A percentile compares a stretch with the other conserved stretches of the same genome.
Evolutionary conservation across 345 rosid species (phyloP).

Genomic region (Pugionium dolabratum): DNA sequence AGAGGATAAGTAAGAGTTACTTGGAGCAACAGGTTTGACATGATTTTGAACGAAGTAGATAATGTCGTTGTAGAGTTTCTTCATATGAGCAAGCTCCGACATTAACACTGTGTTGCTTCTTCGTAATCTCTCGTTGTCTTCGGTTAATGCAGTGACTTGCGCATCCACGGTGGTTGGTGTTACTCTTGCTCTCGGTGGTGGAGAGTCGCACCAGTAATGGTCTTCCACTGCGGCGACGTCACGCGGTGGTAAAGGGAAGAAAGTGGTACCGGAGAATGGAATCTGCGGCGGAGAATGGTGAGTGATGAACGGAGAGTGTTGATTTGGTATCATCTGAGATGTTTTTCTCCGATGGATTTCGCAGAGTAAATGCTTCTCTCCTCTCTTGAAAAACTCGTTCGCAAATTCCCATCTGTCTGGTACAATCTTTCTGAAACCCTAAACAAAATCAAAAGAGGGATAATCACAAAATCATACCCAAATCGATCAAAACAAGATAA

Average conservation of each 20-base stretch:
- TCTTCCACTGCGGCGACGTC: constrained; percentile 61
- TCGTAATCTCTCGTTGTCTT: constrained; percentile 82
- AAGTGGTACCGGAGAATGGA: constrained; percentile 43
- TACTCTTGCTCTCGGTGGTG: constrained; percentile 31
- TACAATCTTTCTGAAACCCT: constrained; percentile 98
- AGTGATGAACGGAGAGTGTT: constrained; percentile 51
- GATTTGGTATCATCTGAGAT: constrained; percentile 61
- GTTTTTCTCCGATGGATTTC: constrained; percentile 94
- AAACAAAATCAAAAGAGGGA: constrained; percentile 14
- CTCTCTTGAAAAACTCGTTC: constrained; percentile 86
- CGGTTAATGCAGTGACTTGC: constrained; percentile 62
- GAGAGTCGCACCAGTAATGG: constrained; percentile 67
- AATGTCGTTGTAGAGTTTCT: constrained; percentile 87
- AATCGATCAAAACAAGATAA: too few relatives aligned
- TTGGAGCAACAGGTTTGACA: constrained; percentile 77
- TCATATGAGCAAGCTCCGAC: constrained; percentile 90
- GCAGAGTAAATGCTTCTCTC: constrained; percentile 88
- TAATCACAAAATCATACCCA: too few relatives aligned
- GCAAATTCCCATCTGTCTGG: constrained; percentile 99
- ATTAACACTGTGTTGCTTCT: constrained; percentile 72
- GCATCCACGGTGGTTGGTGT: constrained; percentile 19
- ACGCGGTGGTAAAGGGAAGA: constrained; percentile 56
- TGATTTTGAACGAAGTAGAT: constrained; percentile 91
- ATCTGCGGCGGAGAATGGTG: constrained; percentile 54
- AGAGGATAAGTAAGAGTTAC: constrained; percentile 56